phyloP scores from a whole-genome alignment of 148 eudicot species.

The Rhododendron kiyosumense region DNA sequence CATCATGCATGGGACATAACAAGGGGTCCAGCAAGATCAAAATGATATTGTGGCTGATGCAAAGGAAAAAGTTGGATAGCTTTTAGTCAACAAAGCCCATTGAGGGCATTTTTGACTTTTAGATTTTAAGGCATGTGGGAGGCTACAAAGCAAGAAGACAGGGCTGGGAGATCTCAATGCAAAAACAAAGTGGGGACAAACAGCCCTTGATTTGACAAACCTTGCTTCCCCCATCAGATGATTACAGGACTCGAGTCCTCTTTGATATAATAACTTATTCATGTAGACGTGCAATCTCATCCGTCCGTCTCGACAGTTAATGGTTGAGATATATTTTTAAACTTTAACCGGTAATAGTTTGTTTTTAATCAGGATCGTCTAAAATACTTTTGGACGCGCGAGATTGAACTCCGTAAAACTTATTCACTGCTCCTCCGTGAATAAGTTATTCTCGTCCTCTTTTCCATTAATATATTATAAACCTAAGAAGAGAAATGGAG shows the following conservation, averaged over 20 bases:
- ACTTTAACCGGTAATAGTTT: too few species aligned
- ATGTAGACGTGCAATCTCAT: too few species aligned
- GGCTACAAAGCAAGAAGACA: background rate
- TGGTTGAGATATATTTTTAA: too few species aligned
- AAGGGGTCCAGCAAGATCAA: background rate
- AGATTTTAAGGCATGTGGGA: conserved; percentile 7
- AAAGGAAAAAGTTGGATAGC: background rate
- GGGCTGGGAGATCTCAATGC: conserved; percentile 10
- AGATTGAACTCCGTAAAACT: too few species aligned
- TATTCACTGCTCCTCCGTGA: too few species aligned
- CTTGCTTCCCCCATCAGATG: background rate
- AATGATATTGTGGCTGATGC: background rate
- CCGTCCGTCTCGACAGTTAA: too few species aligned
- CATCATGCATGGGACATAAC: background rate
- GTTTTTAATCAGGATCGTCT: too few species aligned
- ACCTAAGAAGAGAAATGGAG: background rate
- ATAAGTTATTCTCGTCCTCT: background rate
- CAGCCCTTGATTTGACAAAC: background rate
- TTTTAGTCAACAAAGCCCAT: conserved; percentile 11
- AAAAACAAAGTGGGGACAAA: background rate
- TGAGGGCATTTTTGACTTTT: conserved; percentile 9
- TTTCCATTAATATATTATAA: background rate
- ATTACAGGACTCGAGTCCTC: background rate
- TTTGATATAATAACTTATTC: background rate
- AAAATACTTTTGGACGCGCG: too few species aligned